A percentile compares a stretch with the other conserved stretches of the same genome.
Conservation (phyloP, 805 yeast species). For the Wickerhamiella sorbophila region DNA sequence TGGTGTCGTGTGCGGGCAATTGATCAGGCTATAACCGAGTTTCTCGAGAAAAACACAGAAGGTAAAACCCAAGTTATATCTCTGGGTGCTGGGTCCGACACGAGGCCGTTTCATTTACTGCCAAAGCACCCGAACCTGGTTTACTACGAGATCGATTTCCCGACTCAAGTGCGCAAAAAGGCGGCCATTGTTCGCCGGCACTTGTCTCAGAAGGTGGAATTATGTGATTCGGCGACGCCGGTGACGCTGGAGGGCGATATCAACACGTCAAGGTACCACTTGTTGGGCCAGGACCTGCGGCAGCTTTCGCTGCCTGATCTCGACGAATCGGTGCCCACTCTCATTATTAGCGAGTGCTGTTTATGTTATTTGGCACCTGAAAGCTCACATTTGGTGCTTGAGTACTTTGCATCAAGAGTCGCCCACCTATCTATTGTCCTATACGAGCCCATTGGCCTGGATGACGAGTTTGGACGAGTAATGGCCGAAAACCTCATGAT, state of each 20-base stretch:
- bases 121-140: slow-evolving; percentile 23
- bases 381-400: slow-evolving; percentile 33
- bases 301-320: slow-evolving; percentile 19
- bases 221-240: neutral
- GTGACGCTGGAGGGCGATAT: slow-evolving; percentile 6
- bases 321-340: slow-evolving; percentile 33
- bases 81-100: slow-evolving; percentile 73
- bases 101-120: slow-evolving; percentile 43
- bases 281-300: slow-evolving; percentile 45
- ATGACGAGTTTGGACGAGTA: slow-evolving; percentile 50
- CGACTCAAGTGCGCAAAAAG: slow-evolving; percentile 38
- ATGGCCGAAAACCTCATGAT: slow-evolving; percentile 47
- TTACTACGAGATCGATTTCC: slow-evolving; percentile 54
- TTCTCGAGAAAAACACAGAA: slow-evolving; percentile 20
- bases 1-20: slow-evolving; percentile 36
- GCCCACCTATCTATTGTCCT: slow-evolving; percentile 28
- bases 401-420: slow-evolving; percentile 28
- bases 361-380: slow-evolving; percentile 50
- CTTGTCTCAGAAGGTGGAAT: neutral
- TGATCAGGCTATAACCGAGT: slow-evolving; percentile 29
- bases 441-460: slow-evolving; percentile 57
- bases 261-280: slow-evolving; percentile 30
- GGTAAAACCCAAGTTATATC: slow-evolving; percentile 37
- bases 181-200: slow-evolving; percentile 32
- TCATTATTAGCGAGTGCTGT: slow-evolving; percentile 62